Percentiles rank a stretch among this genome's conserved stretches.
These are phyloP conservation scores for Geranomyces variabilis DNA, from an alignment of 192 early-diverging fungal species.

Conservation along the genomic window DNA sequence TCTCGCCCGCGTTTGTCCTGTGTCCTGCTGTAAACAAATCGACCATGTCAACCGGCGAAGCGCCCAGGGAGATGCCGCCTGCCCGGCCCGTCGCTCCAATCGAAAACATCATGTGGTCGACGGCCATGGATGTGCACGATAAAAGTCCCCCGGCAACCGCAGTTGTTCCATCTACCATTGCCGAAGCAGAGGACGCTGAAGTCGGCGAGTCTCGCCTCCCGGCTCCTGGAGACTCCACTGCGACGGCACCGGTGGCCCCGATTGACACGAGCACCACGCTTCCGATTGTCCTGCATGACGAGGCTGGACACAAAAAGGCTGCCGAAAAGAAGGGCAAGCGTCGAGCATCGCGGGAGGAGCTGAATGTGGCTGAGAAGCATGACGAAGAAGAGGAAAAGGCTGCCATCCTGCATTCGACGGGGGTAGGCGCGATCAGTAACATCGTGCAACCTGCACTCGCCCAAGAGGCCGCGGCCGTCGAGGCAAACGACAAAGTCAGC, in stretches of 20 bases:
- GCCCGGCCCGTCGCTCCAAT: neutral
- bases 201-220: neutral
- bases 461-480: neutral
- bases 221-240: neutral
- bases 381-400: neutral
- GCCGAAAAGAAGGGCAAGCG: too few species aligned
- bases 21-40: too few species aligned
- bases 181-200: conserved; percentile 1
- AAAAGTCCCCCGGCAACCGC: neutral
- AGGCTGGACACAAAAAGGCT: neutral
- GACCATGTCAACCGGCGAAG: too few species aligned
- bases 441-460: neutral
- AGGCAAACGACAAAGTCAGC: neutral
- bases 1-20: too few species aligned
- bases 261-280: conserved; percentile 10
- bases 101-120: conserved; percentile 13
- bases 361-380: neutral
- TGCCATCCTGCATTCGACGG: neutral
- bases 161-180: neutral
- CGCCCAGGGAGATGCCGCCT: neutral
- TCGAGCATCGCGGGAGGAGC: too few species aligned
- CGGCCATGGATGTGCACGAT: neutral
- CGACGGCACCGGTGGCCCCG: neutral
- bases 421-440: conserved; percentile 1
- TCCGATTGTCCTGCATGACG: neutral